These are phyloP conservation scores for Leptographium lundbergii DNA, from an alignment of 2,329 filamentous ascomycete species.

Conservation along the genomic window DNA sequence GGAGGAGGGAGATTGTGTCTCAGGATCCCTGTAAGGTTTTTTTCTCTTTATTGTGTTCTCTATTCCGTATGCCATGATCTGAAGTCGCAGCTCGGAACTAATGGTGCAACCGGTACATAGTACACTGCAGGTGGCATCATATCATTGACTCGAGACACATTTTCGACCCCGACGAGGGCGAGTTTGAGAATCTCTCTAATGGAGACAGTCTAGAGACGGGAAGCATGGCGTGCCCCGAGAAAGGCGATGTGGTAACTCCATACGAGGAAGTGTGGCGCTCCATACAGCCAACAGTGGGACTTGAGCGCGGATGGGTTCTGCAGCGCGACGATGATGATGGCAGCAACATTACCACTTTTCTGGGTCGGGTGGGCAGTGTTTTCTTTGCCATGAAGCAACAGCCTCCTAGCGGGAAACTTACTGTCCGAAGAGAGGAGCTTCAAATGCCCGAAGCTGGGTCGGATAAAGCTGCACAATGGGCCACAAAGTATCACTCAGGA, in stretches of 20 bases:
- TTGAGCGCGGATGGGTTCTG: background rate
- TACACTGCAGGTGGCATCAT: constrained; percentile 7
- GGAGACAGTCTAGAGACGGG: constrained; percentile 7
- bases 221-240: constrained; percentile 5
- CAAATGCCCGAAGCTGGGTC: background rate
- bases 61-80: background rate
- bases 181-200: constrained; percentile 2
- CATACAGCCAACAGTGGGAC: background rate
- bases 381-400: background rate
- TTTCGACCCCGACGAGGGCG: constrained; percentile 4
- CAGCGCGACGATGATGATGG: background rate
- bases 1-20: background rate
- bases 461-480: background rate
- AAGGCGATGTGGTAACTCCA: background rate
- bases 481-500: background rate
- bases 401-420: background rate
- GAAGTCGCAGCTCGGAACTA: background rate
- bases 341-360: background rate
- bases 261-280: constrained; percentile 8
- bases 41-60: background rate
- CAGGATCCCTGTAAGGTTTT: background rate
- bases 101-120: background rate
- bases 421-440: background rate
- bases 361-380: background rate
- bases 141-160: constrained; percentile 3